These are phyloP conservation scores for Odonthalia washingtoniensis DNA, from an alignment of 31 red algal genomes.

Conservation along the genomic window DNA sequence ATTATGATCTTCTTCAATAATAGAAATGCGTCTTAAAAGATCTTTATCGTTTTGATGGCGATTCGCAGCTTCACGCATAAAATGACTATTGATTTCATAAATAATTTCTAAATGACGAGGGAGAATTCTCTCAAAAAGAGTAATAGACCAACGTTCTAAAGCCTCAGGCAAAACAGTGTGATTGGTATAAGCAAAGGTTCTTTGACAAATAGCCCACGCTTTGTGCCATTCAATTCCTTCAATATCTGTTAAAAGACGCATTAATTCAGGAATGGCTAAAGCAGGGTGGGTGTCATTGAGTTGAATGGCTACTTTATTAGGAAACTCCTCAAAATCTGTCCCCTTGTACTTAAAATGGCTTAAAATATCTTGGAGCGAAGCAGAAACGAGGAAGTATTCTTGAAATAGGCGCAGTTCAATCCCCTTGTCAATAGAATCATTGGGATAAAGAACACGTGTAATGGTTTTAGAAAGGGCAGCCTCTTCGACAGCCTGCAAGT, in stretches of 20 bases:
- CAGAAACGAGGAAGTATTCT: slow-evolving; percentile 99
- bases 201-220: slow-evolving; percentile 82
- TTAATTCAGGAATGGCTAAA: slow-evolving; percentile 96
- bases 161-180: slow-evolving; percentile 99
- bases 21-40: slow-evolving; percentile 88
- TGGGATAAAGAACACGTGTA: slow-evolving; percentile 96
- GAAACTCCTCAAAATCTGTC: slow-evolving; percentile 84
- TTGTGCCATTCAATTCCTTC: slow-evolving; percentile 93
- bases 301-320: slow-evolving; percentile 92
- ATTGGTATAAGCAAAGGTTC: slow-evolving; percentile 99
- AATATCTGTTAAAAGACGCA: slow-evolving; percentile 93
- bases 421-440: slow-evolving; percentile 87
- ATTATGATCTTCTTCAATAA: slow-evolving; percentile 97
- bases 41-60: slow-evolving; percentile 63
- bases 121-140: slow-evolving; percentile 94
- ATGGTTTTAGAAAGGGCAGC: slow-evolving; percentile 73
- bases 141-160: slow-evolving; percentile 97
- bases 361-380: slow-evolving; percentile 97
- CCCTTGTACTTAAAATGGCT: slow-evolving; percentile 87
- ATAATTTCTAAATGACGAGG: slow-evolving; percentile 99
- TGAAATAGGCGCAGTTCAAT: slow-evolving; percentile 89
- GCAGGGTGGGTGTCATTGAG: slow-evolving; percentile 99
- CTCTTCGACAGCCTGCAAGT: slow-evolving; percentile 50
- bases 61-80: slow-evolving; percentile 62
- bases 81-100: slow-evolving; percentile 96